Evolutionary conservation across 345 rosid species (phyloP).

Genomic region (Barbarea vulgaris): DNA sequence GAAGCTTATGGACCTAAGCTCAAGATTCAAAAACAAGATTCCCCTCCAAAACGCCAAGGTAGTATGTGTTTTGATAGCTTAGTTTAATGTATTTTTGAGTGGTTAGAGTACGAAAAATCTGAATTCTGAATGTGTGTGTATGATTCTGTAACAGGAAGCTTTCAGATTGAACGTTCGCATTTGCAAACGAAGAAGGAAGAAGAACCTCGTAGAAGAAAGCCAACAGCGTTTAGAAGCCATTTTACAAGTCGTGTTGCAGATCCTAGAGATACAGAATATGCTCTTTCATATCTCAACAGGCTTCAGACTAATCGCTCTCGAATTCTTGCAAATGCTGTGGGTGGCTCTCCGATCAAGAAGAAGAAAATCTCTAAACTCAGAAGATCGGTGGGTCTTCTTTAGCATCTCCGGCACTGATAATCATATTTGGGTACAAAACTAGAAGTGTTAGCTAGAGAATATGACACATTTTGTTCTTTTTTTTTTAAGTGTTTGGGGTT

Average conservation of each 20-base stretch:
- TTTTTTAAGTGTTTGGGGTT: neutral
- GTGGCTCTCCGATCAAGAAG: slow-evolving; percentile 3
- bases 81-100: neutral
- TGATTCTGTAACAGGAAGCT: slow-evolving; percentile 45
- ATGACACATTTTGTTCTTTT: neutral
- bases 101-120: neutral
- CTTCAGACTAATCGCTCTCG: slow-evolving; percentile 32
- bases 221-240: slow-evolving; percentile 12
- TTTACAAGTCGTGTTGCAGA: slow-evolving; percentile 21
- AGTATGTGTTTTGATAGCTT: slow-evolving; percentile 6
- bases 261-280: slow-evolving; percentile 39
- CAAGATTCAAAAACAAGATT: slow-evolving; percentile 23
- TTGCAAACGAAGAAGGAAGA: slow-evolving; percentile 39
- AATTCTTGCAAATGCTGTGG: slow-evolving; percentile 43
- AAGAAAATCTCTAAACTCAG: neutral
- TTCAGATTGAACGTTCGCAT: slow-evolving; percentile 28
- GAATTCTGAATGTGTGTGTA: slow-evolving; percentile 5
- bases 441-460: slow-evolving; percentile 14
- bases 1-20: neutral
- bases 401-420: neutral
- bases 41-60: slow-evolving; percentile 14
- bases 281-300: slow-evolving; percentile 45
- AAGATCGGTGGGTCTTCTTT: neutral
- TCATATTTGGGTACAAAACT: neutral
- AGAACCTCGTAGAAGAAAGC: slow-evolving; percentile 6